Conservation (phyloP, 768 basidiomycete species). For the Gloeopeniophorella convolvens region DNA sequence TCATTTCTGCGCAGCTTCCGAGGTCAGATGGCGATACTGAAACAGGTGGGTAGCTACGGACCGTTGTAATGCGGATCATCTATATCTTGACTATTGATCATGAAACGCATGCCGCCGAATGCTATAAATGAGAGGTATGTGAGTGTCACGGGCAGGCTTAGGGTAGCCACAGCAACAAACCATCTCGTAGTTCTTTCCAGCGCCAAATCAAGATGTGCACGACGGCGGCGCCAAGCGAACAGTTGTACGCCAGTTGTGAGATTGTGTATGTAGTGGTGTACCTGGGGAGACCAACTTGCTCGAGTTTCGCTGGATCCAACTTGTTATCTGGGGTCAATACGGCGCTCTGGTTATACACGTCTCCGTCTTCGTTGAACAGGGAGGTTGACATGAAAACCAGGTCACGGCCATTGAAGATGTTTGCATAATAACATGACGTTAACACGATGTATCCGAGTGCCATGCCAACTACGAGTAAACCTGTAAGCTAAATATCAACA, state of each 20-base stretch:
- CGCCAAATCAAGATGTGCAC: constrained; percentile 47
- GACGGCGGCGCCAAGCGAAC: constrained; percentile 43
- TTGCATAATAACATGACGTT: constrained; percentile 37
- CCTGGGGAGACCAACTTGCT: constrained; percentile 26
- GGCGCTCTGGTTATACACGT: constrained; percentile 36
- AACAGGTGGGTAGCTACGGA: constrained; percentile 18
- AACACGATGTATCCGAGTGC: constrained; percentile 40
- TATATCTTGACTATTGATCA: constrained; percentile 34
- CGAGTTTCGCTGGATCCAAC: constrained; percentile 30
- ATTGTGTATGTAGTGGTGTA: constrained; percentile 43
- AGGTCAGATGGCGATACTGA: not conserved
- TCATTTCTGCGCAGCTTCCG: constrained; percentile 36
- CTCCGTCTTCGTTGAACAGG: constrained; percentile 34
- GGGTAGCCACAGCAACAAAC: constrained; percentile 25
- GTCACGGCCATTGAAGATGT: constrained; percentile 40
- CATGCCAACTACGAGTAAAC: constrained; percentile 38
- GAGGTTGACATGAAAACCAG: constrained; percentile 44
- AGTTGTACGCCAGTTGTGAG: constrained; percentile 44
- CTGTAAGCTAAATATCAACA: not conserved
- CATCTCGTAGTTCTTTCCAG: constrained; percentile 41
- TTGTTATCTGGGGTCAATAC: constrained; percentile 35
- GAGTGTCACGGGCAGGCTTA: too few species aligned
- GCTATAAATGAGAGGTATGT: constrained; percentile 25
- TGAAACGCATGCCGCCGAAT: constrained; percentile 37
- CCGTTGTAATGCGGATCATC: constrained; percentile 47